Percentiles rank a stretch among this genome's conserved stretches.
Evolutionary conservation across 768 basidiomycete species (phyloP).

Genomic region (Boletus sensibilis): DNA sequence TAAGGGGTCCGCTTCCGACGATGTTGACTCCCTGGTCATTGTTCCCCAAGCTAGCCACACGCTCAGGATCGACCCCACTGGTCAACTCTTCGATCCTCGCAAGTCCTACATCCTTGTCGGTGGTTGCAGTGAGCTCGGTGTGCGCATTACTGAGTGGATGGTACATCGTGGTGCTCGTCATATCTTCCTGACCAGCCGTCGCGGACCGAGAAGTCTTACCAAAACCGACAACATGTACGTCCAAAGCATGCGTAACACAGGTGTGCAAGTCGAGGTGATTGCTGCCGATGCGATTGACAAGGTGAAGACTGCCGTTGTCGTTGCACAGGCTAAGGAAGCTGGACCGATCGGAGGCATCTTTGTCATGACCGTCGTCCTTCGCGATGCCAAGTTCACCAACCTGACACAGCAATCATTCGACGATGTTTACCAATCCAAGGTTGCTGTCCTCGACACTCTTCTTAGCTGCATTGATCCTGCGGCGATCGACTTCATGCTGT

Average conservation of each 20-base stretch:
- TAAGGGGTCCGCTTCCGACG: neutral
- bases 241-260: constrained; percentile 21
- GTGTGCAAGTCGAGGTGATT: constrained; percentile 28
- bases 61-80: constrained; percentile 24
- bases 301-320: constrained; percentile 23
- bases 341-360: constrained; percentile 34
- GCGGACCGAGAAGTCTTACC: constrained; percentile 17
- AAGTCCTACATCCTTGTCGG: constrained; percentile 24
- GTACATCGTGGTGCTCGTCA: constrained; percentile 32
- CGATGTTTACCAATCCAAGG: constrained; percentile 24
- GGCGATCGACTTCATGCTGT: constrained; percentile 31
- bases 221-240: constrained; percentile 31
- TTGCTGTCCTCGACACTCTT: constrained; percentile 19
- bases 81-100: constrained; percentile 32
- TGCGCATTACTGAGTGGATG: constrained; percentile 36
- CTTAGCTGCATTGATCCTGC: constrained; percentile 16
- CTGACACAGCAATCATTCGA: constrained; percentile 34
- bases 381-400: constrained; percentile 34
- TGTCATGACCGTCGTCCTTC: constrained; percentile 37
- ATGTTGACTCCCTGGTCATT: constrained; percentile 17
- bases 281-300: constrained; percentile 27
- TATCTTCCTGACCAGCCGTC: constrained; percentile 31
- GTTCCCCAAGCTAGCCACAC: constrained; percentile 6
- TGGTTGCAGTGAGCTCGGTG: constrained; percentile 25
- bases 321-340: constrained; percentile 20